Conservation (phyloP, 495 filamentous ascomycete genomes). For the Pyronema domesticum region DNA sequence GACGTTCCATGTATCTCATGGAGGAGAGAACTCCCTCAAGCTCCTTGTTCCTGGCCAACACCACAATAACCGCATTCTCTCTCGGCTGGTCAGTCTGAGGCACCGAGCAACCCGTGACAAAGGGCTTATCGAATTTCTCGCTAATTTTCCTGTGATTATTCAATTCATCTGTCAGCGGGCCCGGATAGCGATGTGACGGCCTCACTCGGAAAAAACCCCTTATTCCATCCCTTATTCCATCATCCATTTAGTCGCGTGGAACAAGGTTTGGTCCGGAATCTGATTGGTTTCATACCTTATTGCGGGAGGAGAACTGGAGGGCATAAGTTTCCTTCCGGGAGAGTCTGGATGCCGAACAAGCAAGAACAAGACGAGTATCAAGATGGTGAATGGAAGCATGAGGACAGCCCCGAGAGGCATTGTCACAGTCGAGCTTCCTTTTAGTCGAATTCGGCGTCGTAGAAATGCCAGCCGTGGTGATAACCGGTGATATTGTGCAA, state of each 20-base stretch:
- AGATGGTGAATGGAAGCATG: conserved; percentile 78
- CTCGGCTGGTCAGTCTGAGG: conserved; percentile 45
- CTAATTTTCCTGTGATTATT: conserved; percentile 63
- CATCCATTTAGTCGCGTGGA: not conserved
- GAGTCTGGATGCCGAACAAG: conserved; percentile 79
- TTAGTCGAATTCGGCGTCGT: conserved; percentile 71
- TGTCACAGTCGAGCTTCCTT: conserved; percentile 84
- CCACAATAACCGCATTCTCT: conserved; percentile 89
- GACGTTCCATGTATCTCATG: conserved; percentile 90
- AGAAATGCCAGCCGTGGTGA: conserved; percentile 62
- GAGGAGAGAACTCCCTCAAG: conserved; percentile 89
- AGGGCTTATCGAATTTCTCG: conserved; percentile 92
- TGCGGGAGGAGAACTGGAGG: conserved; percentile 71
- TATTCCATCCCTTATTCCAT: not conserved
- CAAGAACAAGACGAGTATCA: conserved; percentile 76
- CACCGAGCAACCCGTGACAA: conserved; percentile 72
- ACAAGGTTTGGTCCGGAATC: no score
- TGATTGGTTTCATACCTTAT: conserved; percentile 49
- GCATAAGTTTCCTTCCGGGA: conserved; percentile 67
- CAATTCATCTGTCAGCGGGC: conserved; percentile 1
- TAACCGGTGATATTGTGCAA: conserved; percentile 34
- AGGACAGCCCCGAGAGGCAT: conserved; percentile 86
- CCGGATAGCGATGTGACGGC: not conserved
- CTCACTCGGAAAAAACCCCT: not conserved
- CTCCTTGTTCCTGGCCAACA: conserved; percentile 92